A percentile compares a stretch with the other conserved stretches of the same genome.
Evolutionary conservation across 257 asterid genomes (phyloP).

Genomic region (Solanum piurae): DNA sequence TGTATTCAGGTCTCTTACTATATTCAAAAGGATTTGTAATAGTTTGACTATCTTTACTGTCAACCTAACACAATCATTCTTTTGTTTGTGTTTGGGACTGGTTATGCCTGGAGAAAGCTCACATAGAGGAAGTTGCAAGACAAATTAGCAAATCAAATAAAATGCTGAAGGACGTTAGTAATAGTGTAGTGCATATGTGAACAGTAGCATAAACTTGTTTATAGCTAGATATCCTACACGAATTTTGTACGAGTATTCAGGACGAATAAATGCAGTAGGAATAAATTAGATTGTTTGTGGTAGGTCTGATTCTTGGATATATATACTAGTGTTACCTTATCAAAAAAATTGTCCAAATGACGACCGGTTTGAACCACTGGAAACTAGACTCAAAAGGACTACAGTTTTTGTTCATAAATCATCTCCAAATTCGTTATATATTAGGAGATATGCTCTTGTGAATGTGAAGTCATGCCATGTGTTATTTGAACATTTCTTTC

Average conservation of each 20-base stretch:
- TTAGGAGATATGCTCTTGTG: background rate
- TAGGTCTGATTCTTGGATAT: background rate
- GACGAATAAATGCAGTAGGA: background rate
- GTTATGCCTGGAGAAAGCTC: background rate
- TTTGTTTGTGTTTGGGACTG: background rate
- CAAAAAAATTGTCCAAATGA: background rate
- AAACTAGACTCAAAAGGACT: background rate
- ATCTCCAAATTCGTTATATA: background rate
- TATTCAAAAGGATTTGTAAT: background rate
- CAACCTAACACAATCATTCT: background rate
- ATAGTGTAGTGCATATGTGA: background rate
- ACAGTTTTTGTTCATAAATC: background rate
- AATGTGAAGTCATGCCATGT: background rate
- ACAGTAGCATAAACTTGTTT: background rate
- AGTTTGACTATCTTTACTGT: background rate
- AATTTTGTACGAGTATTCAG: background rate
- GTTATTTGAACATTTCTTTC: background rate
- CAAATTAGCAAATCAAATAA: background rate
- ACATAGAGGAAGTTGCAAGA: background rate
- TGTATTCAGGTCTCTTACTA: background rate
- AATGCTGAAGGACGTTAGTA: background rate
- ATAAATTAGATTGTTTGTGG: background rate
- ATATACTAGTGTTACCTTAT: background rate
- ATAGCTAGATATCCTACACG: background rate
- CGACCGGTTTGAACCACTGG: background rate